Base-by-base conservation (phyloP, 2,329 filamentous ascomycete genomes). In the Chlorencoelia australis region DNA sequence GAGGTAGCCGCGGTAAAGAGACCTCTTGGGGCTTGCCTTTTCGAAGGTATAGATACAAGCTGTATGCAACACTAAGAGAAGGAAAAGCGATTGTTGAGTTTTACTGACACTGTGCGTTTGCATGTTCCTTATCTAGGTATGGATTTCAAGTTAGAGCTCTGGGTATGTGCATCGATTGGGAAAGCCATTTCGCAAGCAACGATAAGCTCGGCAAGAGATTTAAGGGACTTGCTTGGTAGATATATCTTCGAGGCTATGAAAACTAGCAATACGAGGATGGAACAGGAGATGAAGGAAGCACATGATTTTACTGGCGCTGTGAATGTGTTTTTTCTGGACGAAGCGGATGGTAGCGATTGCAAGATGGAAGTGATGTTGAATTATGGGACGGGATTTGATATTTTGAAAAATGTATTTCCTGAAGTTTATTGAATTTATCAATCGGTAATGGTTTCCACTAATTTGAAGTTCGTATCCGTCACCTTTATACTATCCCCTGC, bases 391-490 rank as follows among this genome's bases (percentile, higher is more conserved):
- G 26, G 25, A 10, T n/a, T 4, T n/a, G 5, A 27, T n/a, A n/a
- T 7, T 28, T 9, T 28, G 2, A 7, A 28, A 10, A 28, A 14
- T 4, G 14, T 14, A 8, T 9, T 30, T 13, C 24, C 17, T 9
- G 5, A n/a, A n/a, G 18, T 19, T 7, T 16, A 29, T 3, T n/a
- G 18, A 16, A 11, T 29, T 27, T 16, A 18, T n/a, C 27, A n/a
- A n/a, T n/a, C n/a, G n/a, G n/a, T n/a, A n/a, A n/a, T n/a, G n/a
- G n/a, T 17, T 26, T 21, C 15, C 14, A 22, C 22, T 16, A 36
- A 36, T 36, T 30, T 36, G n/a, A 36, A 36, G 5, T 22, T n/a
- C 15, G 26, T 15, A 22, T 36, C 14, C 11, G 16, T 30, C 17
- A 36, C 33, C 9, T 15, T 18, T 21, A 36, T 18, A 28, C 10